phyloP scores from a whole-genome alignment of 139 green algal species.

The Micractinium conductrix region DNA sequence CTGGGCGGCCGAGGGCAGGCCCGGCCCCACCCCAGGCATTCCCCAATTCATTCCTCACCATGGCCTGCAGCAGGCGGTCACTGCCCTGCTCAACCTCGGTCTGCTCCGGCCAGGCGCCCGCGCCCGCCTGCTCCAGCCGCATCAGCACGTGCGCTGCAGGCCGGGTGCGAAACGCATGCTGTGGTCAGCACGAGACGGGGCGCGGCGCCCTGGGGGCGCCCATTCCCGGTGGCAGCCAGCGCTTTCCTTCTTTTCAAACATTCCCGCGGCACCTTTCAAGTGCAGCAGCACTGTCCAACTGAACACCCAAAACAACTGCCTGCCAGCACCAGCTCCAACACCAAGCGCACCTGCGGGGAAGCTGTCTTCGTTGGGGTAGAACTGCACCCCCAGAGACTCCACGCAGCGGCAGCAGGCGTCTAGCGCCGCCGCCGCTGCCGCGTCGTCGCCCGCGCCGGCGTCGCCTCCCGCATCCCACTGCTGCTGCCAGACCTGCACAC shows the following conservation, averaged over 20 bases:
- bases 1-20: no score
- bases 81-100: slow-evolving; percentile 2
- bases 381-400: slow-evolving; percentile 55
- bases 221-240: no score
- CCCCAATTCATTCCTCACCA: no score
- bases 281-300: no score
- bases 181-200: neutral
- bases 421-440: slow-evolving; percentile 33
- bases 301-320: no score
- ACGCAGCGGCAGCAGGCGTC: slow-evolving; percentile 46
- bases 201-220: no score
- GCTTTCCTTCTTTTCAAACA: no score
- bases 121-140: slow-evolving; percentile 76
- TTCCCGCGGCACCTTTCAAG: no score
- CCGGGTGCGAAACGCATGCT: slow-evolving; percentile 45
- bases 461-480: slow-evolving; percentile 11
- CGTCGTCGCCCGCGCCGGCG: neutral
- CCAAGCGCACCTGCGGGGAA: slow-evolving; percentile 1
- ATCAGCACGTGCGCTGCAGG: slow-evolving; percentile 70
- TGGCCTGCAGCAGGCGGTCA: slow-evolving; percentile 22
- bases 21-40: no score
- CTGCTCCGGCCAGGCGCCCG: slow-evolving; percentile 69
- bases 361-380: slow-evolving; percentile 72
- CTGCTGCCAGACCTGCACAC: slow-evolving; percentile 23
- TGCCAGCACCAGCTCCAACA: neutral